Base-by-base conservation (phyloP, 495 filamentous ascomycete genomes). In the Massariosphaeria phaeospora region DNA sequence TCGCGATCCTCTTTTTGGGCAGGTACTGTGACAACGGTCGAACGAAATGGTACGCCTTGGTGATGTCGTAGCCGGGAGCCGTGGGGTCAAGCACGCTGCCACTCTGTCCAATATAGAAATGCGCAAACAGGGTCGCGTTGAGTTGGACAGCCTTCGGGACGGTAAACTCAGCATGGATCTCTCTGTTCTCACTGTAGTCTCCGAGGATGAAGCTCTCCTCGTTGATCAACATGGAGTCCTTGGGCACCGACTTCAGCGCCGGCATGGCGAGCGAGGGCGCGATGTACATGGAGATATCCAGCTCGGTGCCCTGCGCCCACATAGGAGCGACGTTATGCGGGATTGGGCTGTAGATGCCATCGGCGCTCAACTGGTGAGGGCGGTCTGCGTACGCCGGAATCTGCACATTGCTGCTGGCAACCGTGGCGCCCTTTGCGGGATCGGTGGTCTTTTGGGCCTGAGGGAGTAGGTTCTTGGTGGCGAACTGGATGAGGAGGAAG, bases 61-160 rank as follows among this genome's bases (percentile, higher is more conserved):
- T 75, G 0, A 79, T 70, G 65, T 93, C 87, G 68, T 86, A 98
- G 41, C 74, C 76, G 15, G 76, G 74, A 21, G 79, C 76, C 3
- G 76, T 73, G 1, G 93, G 93, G 62, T 97, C 94, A 20, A 95
- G 67, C 20, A 78, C 71, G 40, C 78, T 74, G 12, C 90, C 91
- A 5, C 83, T 75, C 38, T 91, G 76, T 9, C 79, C 86, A 55
- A 98, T 74, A 62, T 88, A 95, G 63, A 96, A 91, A 68, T 98
- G 93, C 6, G 85, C 90, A 81, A 86, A 98, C 11, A 97, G 75
- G 0, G 93, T 96, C 29, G 88, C 91, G 66, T 97, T 97, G 49
- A 89, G 79, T 70, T 96, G 89, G 1, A 94, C 91, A 24, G 80
- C 72, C 56, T 77, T 77, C 2, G 93, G 91, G 8, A 97, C 79